Evolutionary conservation across 2,329 filamentous ascomycete species (phyloP), one percentile per base, ranked within the genome.

Genomic region (Biscogniauxia mediterranea): DNA sequence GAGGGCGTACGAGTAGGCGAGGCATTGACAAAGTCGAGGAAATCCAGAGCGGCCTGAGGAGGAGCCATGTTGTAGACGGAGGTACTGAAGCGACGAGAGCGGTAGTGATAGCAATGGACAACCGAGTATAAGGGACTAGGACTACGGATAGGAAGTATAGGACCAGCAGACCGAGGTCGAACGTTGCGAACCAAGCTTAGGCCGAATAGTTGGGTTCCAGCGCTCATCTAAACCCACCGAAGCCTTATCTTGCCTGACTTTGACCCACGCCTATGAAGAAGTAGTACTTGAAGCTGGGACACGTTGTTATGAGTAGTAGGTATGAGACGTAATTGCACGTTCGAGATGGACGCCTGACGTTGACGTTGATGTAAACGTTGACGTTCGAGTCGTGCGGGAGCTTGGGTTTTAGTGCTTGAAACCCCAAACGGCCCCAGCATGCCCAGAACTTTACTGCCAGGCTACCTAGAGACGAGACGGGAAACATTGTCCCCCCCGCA

Each of bases 11-110:
- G 94, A 57, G 93, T 96, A 13, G 95, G 95, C 61, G 93, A 97
- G 65, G 89, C 91, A 78, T 97, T 96, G 75, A 97, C 89, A 79
- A 97, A 97, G 78, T 92, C 89, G 73, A 97, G 79, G 77, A 97
- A 97, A 81, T 96, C 92, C 78, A 90, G 80, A 58, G 91, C 91
- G 58, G 85, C 78, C 68, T 81, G 76, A 42, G 81, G 79, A 56
- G 82, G 79, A 55, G 82, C 78, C 84, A 86, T 86, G 70, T 62
- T 77, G 66, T 57, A 55, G 21, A 60, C 51, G 56, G 58, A 60
- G 56, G 61, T 69, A 59, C 62, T 65, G 63, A 69, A 69, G n/a
- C 6, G 52, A 51, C 52, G 62, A 26, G 54, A 25, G 54, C 46
- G 26, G 23, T 6, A 32, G 28, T 32, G 46, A 50, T 17, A 17